Percentiles rank a stretch among this genome's conserved stretches.
phyloP scores from a whole-genome alignment of 176 grass and related monocot genomes.

The Olyra latifolia region DNA sequence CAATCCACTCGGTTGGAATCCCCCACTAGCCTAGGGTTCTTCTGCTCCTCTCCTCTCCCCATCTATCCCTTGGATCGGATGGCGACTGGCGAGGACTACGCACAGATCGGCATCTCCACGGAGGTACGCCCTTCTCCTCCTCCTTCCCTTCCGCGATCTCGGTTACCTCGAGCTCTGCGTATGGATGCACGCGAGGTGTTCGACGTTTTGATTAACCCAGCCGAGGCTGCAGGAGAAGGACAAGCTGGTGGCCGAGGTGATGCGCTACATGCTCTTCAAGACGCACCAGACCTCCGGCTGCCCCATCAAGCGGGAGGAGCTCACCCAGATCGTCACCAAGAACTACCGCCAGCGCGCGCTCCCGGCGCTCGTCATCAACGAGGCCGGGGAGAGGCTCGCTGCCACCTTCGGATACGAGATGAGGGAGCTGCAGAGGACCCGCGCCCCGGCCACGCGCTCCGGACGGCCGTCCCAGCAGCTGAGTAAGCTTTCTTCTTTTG shows the following conservation, averaged over 20 bases:
- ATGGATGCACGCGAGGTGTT: neutral
- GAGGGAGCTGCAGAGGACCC: constrained; percentile 78
- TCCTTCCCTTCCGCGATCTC: neutral
- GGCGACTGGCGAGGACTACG: constrained; percentile 56
- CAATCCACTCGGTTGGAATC: neutral
- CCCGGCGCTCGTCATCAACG: constrained; percentile 75
- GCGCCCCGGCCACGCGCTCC: constrained; percentile 50
- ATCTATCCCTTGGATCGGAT: constrained; percentile 24
- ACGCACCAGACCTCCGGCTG: constrained; percentile 67
- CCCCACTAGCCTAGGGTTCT: neutral
- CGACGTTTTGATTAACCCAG: constrained; percentile 26
- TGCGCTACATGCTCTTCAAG: constrained; percentile 81
- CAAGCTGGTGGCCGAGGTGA: constrained; percentile 86
- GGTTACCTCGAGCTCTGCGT: neutral
- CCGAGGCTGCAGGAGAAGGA: constrained; percentile 75
- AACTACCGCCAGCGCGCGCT: constrained; percentile 77
- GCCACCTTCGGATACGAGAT: constrained; percentile 83
- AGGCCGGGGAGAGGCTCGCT: constrained; percentile 64
- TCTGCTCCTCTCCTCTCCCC: neutral
- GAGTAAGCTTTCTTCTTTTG: constrained; percentile 21
- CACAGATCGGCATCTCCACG: constrained; percentile 68
- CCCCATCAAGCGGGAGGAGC: constrained; percentile 88
- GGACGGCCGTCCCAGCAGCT: constrained; percentile 53
- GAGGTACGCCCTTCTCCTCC: constrained; percentile 29
- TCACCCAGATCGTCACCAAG: constrained; percentile 80